A percentile compares a stretch with the other conserved stretches of the same genome.
phyloP scores from a whole-genome alignment of 2,329 filamentous ascomycete genomes.

The Plenodomus tracheiphilus region DNA sequence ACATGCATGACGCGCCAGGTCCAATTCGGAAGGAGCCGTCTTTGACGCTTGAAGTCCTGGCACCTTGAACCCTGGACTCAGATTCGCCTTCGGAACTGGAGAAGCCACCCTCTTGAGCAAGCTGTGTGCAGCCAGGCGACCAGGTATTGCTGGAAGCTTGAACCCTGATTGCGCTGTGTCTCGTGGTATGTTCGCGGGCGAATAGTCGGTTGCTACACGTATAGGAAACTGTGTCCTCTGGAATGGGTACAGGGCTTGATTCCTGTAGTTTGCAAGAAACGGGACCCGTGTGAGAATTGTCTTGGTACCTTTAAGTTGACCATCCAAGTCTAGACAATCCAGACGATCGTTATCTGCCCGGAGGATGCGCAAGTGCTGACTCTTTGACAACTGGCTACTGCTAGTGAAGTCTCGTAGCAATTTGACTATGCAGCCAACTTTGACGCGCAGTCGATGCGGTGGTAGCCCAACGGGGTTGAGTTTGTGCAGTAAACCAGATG shows the following conservation, averaged over 20 bases:
- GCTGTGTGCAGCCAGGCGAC: constrained; percentile 5
- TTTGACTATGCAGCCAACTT: constrained; percentile 35
- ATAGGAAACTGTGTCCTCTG: constrained; percentile 40
- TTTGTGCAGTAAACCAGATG: constrained; percentile 31
- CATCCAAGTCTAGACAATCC: constrained; percentile 40
- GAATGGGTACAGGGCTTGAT: constrained; percentile 30
- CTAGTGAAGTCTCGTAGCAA: constrained; percentile 33
- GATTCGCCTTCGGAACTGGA: constrained; percentile 3
- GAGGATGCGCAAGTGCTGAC: constrained; percentile 37
- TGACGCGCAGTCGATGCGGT: constrained; percentile 40
- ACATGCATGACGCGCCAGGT: background rate
- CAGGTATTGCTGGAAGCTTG: constrained; percentile 25
- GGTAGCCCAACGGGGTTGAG: constrained; percentile 38
- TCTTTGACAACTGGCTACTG: constrained; percentile 37
- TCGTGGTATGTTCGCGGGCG: background rate
- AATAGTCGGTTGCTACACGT: constrained; percentile 28
- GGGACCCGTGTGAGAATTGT: constrained; percentile 32
- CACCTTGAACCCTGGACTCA: constrained; percentile 29
- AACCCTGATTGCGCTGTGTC: constrained; percentile 17
- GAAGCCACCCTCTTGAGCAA: constrained; percentile 8
- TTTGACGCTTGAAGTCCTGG: constrained; percentile 32
- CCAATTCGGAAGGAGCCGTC: background rate
- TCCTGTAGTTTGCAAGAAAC: constrained; percentile 34
- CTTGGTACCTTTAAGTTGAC: constrained; percentile 39
- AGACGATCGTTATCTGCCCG: constrained; percentile 31